These are phyloP conservation scores for Meira miltonrushii DNA, from an alignment of 1,284 basidiomycete species.

Conservation along the genomic window DNA sequence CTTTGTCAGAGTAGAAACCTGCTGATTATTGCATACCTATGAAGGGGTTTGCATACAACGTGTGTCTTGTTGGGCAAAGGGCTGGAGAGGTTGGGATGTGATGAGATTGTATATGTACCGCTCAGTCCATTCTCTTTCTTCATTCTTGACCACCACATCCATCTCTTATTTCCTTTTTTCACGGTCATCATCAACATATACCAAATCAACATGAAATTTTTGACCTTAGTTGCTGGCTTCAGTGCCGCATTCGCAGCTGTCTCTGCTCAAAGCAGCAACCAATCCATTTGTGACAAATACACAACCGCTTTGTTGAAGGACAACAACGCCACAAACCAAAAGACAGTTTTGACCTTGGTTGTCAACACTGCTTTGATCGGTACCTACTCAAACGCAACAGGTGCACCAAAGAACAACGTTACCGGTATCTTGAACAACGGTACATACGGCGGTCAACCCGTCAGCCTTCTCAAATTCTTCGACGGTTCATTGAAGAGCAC, in stretches of 20 bases:
- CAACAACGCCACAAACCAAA: conserved; percentile 18
- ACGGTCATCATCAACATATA: conserved; percentile 5
- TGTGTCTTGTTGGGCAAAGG: too few species aligned
- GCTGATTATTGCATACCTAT: too few species aligned
- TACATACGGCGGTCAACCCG: conserved; percentile 2
- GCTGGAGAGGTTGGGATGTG: too few species aligned
- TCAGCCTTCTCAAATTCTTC: conserved; percentile 20
- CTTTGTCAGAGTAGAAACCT: too few species aligned
- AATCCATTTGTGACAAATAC: conserved; percentile 26
- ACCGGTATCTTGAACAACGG: conserved; percentile 17
- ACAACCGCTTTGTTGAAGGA: conserved; percentile 17
- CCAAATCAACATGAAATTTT: conserved; percentile 15
- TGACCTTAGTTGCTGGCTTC: neutral
- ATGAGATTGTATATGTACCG: too few species aligned
- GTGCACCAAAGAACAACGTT: conserved; percentile 10
- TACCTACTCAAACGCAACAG: conserved; percentile 14
- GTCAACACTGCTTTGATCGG: conserved; percentile 30
- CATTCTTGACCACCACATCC: neutral
- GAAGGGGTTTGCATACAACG: too few species aligned
- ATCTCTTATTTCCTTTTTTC: neutral
- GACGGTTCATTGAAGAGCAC: conserved; percentile 18
- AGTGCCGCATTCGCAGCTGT: conserved; percentile 3
- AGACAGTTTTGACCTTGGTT: conserved; percentile 20
- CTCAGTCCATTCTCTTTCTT: too few species aligned
- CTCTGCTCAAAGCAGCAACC: neutral